Evolutionary conservation across 2,329 filamentous ascomycete genomes (phyloP).

Genomic region (Scedosporium dehoogii): DNA sequence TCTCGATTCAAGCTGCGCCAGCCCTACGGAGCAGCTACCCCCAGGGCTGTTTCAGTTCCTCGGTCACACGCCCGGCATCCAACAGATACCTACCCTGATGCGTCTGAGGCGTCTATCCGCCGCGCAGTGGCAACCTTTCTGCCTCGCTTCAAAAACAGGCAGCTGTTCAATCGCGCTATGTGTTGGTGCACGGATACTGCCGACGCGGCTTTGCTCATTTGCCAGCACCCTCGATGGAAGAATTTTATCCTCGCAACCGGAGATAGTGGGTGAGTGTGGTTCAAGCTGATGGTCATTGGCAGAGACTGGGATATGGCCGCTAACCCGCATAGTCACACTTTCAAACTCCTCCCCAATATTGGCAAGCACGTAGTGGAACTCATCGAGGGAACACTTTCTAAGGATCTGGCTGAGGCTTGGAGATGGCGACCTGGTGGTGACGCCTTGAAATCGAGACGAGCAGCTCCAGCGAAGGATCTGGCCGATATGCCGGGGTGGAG

Average conservation of each 20-base stretch:
- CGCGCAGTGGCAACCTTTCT: constrained; percentile 20
- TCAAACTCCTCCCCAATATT: constrained; percentile 35
- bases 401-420: constrained; percentile 30
- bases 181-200: constrained; percentile 27
- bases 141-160: constrained; percentile 18
- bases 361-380: constrained; percentile 36
- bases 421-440: constrained; percentile 35
- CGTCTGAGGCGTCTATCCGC: constrained; percentile 20
- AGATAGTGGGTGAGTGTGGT: constrained; percentile 29
- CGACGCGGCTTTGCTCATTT: constrained; percentile 22
- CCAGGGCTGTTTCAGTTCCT: constrained; percentile 21
- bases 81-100: constrained; percentile 24
- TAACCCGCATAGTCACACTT: constrained; percentile 24
- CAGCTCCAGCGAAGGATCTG: constrained; percentile 30
- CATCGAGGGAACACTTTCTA: constrained; percentile 26
- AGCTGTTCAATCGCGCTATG: constrained; percentile 20
- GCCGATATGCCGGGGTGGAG: constrained; percentile 35
- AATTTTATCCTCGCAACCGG: constrained; percentile 36
- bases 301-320: background rate
- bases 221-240: constrained; percentile 28
- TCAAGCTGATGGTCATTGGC: constrained; percentile 3
- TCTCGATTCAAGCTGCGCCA: constrained; percentile 22
- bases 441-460: constrained; percentile 29
- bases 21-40: constrained; percentile 20
- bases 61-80: constrained; percentile 26